A percentile compares a stretch with the other conserved stretches of the same genome.
Conservation (phyloP, 1,284 basidiomycete species). For the Moesziomyces parantarcticus region DNA sequence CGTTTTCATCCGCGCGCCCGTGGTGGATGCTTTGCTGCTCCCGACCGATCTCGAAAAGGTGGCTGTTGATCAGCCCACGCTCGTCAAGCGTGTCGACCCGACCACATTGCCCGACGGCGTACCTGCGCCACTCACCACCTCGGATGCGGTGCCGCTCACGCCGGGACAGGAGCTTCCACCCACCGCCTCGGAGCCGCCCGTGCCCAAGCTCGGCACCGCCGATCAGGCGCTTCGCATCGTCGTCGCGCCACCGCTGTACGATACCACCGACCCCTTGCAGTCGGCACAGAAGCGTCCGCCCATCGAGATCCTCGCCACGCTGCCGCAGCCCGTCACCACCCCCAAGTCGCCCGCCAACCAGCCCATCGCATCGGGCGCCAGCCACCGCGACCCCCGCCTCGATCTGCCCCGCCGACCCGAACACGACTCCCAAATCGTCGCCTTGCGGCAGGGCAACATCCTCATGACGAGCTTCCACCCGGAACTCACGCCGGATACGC, state of each 20-base stretch:
- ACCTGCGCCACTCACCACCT: constrained; percentile 12
- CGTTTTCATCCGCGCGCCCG: constrained; percentile 94
- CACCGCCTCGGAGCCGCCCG: constrained; percentile 13
- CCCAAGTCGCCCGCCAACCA: constrained; percentile 30
- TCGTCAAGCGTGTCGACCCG: constrained; percentile 32
- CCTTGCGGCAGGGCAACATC: constrained; percentile 83
- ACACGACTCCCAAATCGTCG: constrained; percentile 77
- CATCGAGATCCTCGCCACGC: constrained; percentile 76
- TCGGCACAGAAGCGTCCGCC: constrained; percentile 49
- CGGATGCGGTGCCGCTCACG: constrained; percentile 22
- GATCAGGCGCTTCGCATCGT: constrained; percentile 32
- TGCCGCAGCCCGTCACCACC: constrained; percentile 74
- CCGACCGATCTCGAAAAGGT: constrained; percentile 40
- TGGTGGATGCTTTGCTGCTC: constrained; percentile 68
- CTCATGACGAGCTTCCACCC: constrained; percentile 94
- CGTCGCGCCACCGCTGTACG: constrained; percentile 53
- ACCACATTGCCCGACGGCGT: constrained; percentile 6
- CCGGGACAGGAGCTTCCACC: constrained; percentile 10
- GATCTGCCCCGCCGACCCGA: constrained; percentile 37
- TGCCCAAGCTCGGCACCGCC: constrained; percentile 15
- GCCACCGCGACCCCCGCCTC: constrained; percentile 23
- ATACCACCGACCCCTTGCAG: constrained; percentile 18
- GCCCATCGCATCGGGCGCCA: constrained; percentile 18
- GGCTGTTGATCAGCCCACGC: constrained; percentile 37
- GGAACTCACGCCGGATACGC: constrained; percentile 85